Conservation (phyloP, 1,284 basidiomycete genomes). For the Puccinia triticina region DNA sequence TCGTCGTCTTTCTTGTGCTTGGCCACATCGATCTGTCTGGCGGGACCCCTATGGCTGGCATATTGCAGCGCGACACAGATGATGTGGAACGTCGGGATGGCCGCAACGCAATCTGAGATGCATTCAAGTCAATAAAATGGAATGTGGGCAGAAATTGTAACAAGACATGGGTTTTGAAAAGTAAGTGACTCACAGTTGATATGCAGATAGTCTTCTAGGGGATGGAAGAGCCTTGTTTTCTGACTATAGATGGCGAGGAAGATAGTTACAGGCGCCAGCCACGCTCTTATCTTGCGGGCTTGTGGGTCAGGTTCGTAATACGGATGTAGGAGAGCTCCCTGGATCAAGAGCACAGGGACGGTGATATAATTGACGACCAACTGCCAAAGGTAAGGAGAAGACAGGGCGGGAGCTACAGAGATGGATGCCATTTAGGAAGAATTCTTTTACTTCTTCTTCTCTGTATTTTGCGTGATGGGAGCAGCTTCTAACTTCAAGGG, state of each 20-base stretch:
- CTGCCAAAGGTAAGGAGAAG: neutral
- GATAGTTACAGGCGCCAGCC: slow-evolving; percentile 31
- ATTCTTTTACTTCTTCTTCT: neutral
- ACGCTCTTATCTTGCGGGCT: slow-evolving; percentile 14
- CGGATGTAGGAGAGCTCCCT: slow-evolving; percentile 46
- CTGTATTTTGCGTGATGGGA: neutral
- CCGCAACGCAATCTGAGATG: slow-evolving; percentile 5
- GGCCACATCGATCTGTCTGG: slow-evolving; percentile 18
- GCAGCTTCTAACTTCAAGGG: too few relatives aligned
- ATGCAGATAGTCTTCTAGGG: slow-evolving; percentile 40
- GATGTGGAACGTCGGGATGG: slow-evolving; percentile 46
- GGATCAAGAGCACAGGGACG: slow-evolving; percentile 27
- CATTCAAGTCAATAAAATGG: neutral
- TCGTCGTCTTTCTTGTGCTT: slow-evolving; percentile 39
- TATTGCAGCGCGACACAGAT: slow-evolving; percentile 32
- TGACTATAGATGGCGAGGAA: slow-evolving; percentile 19
- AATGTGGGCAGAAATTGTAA: neutral
- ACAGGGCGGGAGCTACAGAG: neutral
- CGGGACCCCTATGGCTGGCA: slow-evolving; percentile 20
- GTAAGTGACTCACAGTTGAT: slow-evolving; percentile 32
- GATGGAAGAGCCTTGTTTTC: slow-evolving; percentile 29
- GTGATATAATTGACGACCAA: slow-evolving; percentile 9
- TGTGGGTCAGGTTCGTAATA: slow-evolving; percentile 31
- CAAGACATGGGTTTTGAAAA: neutral
- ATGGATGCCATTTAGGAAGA: neutral